These are phyloP conservation scores for Phytophthora crassamura DNA, from an alignment of 352 stramenopile genomes.

Conservation along the genomic window DNA sequence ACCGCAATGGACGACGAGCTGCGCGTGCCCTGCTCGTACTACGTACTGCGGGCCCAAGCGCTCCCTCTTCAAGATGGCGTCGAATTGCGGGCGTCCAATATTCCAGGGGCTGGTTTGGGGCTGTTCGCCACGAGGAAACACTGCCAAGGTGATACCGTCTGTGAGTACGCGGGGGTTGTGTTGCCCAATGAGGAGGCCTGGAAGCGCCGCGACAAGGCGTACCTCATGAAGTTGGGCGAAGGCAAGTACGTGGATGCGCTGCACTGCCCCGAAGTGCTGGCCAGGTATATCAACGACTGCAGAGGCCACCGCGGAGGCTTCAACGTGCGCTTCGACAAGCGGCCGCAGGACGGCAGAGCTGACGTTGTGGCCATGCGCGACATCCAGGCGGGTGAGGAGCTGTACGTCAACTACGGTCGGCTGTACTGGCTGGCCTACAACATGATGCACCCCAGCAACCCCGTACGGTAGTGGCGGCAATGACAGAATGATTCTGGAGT, in stretches of 20 bases:
- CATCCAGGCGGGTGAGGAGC: slow-evolving; percentile 65
- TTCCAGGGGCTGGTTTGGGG: slow-evolving; percentile 58
- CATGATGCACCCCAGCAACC: slow-evolving; percentile 61
- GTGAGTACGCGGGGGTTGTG: slow-evolving; percentile 56
- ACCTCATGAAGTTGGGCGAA: slow-evolving; percentile 85
- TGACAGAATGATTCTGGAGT: not conserved
- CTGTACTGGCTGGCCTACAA: slow-evolving; percentile 87
- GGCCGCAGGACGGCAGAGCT: slow-evolving; percentile 51
- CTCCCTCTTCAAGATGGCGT: slow-evolving; percentile 39
- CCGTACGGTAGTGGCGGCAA: slow-evolving; percentile 43
- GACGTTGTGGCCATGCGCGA: slow-evolving; percentile 66
- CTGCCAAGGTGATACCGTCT: slow-evolving; percentile 36
- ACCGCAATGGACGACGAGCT: slow-evolving; percentile 34
- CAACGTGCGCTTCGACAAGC: slow-evolving; percentile 84
- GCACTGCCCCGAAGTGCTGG: slow-evolving; percentile 50
- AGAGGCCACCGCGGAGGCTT: slow-evolving; percentile 51
- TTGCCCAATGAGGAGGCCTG: slow-evolving; percentile 53
- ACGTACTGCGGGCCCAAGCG: slow-evolving; percentile 16
- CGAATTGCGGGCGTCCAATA: slow-evolving; percentile 48
- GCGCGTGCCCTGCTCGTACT: slow-evolving; percentile 30
- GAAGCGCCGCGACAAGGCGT: slow-evolving; percentile 71
- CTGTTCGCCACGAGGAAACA: slow-evolving; percentile 54
- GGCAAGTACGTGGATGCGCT: slow-evolving; percentile 78
- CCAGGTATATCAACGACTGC: slow-evolving; percentile 88
- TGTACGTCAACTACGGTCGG: slow-evolving; percentile 86